phyloP scores from a whole-genome alignment of 23 red algal genomes.

The Pyropia haitanensis region DNA sequence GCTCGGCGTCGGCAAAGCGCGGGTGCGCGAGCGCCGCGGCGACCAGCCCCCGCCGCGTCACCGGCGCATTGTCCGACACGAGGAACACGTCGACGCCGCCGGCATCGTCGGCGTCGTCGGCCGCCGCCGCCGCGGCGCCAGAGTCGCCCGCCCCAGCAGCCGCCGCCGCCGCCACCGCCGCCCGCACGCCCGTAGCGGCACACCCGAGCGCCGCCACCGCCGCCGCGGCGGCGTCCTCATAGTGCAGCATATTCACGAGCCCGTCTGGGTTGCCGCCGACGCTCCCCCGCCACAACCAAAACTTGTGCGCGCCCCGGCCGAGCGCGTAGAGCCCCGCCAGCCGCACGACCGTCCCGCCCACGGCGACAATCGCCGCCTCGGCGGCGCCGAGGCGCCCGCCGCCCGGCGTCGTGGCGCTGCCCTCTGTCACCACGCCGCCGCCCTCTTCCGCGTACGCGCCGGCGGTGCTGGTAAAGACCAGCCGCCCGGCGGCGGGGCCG shows the following conservation, averaged over 20 bases:
- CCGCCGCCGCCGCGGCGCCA: not conserved
- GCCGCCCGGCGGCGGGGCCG: not conserved
- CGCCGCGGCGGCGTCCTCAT: slow-evolving; percentile 72
- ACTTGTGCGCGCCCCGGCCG: slow-evolving; percentile 63
- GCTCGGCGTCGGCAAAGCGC: not conserved
- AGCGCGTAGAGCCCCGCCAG: slow-evolving; percentile 69
- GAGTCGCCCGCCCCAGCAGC: too few relatives aligned
- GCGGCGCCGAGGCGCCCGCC: not conserved
- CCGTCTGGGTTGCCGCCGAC: slow-evolving; percentile 14
- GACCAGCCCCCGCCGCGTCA: slow-evolving; percentile 28
- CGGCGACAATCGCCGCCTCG: slow-evolving; percentile 4
- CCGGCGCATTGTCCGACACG: slow-evolving; percentile 15
- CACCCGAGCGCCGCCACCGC: slow-evolving; percentile 33
- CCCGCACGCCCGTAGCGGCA: not conserved
- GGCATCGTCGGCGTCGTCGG: not conserved
- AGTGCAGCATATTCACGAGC: slow-evolving; percentile 61
- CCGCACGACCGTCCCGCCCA: slow-evolving; percentile 35
- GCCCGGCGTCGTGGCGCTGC: slow-evolving; percentile 6
- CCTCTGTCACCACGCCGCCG: slow-evolving; percentile 11
- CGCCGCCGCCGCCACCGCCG: too few relatives aligned
- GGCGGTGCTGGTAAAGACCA: slow-evolving; percentile 73
- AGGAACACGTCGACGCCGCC: slow-evolving; percentile 20
- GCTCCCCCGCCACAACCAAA: slow-evolving; percentile 26
- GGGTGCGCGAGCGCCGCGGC: slow-evolving; percentile 33
- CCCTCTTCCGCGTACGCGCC: slow-evolving; percentile 31